Conservation (phyloP, 345 rosid genomes). For the Streptanthus diversifolius region DNA sequence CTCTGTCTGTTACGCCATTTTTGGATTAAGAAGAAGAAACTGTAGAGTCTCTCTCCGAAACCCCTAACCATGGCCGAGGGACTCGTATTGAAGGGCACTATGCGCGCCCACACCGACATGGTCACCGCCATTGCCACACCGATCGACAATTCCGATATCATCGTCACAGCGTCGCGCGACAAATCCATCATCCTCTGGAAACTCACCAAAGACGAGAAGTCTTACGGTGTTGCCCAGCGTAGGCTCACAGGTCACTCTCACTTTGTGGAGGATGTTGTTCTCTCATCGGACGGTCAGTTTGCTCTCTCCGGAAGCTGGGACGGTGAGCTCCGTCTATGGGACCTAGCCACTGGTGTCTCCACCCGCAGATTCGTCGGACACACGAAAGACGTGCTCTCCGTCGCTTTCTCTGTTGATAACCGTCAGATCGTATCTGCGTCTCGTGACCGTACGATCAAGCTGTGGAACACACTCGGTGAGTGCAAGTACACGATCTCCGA, state of each 20-base stretch:
- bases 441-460: constrained; percentile 82
- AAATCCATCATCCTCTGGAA: constrained; percentile 93
- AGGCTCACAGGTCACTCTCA: constrained; percentile 96
- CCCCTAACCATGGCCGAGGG: constrained; percentile 58
- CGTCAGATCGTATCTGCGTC: constrained; percentile 97
- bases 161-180: constrained; percentile 91
- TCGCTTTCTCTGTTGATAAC: constrained; percentile 88
- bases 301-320: constrained; percentile 98
- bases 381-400: constrained; percentile 91
- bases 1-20: constrained; percentile 25
- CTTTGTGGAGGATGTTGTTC: constrained; percentile 89
- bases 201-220: constrained; percentile 76
- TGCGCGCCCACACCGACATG: constrained; percentile 94
- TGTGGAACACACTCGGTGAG: constrained; percentile 95
- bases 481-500: constrained; percentile 96
- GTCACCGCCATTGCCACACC: constrained; percentile 96
- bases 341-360: constrained; percentile 56
- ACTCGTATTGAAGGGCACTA: constrained; percentile 72
- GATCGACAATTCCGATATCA: constrained; percentile 84
- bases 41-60: neutral
- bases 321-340: constrained; percentile 99
- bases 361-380: constrained; percentile 91
- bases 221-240: constrained; percentile 78
- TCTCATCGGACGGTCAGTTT: constrained; percentile 91
- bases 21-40: constrained; percentile 11